These are phyloP conservation scores for Piloderma croceum DNA, from an alignment of 768 basidiomycete genomes.

Conservation along the genomic window DNA sequence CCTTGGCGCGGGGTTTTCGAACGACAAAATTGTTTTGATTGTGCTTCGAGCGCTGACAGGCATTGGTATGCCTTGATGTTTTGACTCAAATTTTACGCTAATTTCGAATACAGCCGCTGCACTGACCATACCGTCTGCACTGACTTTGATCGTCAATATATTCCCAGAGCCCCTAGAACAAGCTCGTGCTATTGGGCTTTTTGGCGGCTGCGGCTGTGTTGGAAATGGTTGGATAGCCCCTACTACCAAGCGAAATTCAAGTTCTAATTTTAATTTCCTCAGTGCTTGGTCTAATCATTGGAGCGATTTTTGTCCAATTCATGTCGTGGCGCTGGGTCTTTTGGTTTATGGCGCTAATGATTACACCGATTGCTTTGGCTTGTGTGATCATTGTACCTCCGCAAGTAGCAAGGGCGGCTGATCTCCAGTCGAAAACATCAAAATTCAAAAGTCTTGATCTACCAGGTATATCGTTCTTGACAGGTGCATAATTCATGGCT, in stretches of 20 bases:
- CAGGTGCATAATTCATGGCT: conserved; percentile 20
- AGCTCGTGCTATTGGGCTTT: conserved; percentile 41
- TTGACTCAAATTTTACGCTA: not conserved
- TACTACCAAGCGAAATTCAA: not conserved
- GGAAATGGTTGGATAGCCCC: conserved; percentile 29
- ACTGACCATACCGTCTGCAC: conserved; percentile 46
- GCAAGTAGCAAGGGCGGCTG: conserved; percentile 2
- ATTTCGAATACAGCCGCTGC: conserved; percentile 32
- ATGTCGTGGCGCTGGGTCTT: conserved; percentile 48
- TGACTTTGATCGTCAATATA: conserved; percentile 44
- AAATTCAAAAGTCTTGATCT: conserved; percentile 32
- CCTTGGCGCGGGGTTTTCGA: conserved; percentile 40
- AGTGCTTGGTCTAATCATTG: conserved; percentile 40
- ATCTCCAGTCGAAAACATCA: not conserved
- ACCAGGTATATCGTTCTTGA: conserved; percentile 33
- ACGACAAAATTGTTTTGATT: conserved; percentile 42
- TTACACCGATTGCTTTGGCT: conserved; percentile 25
- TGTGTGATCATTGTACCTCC: conserved; percentile 33
- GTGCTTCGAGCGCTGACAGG: conserved; percentile 49
- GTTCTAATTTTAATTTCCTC: conserved; percentile 1
- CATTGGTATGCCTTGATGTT: conserved; percentile 25
- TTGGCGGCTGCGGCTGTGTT: conserved; percentile 41
- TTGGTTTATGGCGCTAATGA: conserved; percentile 39
- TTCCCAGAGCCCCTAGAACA: conserved; percentile 44
- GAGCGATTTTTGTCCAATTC: conserved; percentile 37